Evolutionary conservation across 2,329 filamentous ascomycete species (phyloP), one percentile per base, ranked within the genome.

Genomic region (Colletotrichum brevisporum): DNA sequence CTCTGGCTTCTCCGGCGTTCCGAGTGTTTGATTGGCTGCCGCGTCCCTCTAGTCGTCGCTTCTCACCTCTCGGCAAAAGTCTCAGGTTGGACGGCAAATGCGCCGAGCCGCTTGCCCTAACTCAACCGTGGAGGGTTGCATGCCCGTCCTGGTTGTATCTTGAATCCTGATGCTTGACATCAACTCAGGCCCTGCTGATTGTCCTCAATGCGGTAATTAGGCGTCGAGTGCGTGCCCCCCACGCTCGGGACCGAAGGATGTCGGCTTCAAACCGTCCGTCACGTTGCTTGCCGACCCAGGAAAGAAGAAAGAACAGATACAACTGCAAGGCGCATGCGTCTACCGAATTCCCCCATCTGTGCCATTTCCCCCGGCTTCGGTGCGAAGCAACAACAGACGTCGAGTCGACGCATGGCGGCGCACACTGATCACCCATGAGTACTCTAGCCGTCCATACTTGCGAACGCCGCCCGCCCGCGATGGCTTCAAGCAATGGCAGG

Each of bases 31-130:
- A 50, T 54, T 54, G 41, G 48, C 10, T 53, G 48, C 39, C 18
- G 45, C 21, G 43, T 43, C 31, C 21, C 6, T 24, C 62, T 27
- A 62, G 36, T 50, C n/a, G 15, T 26, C 45, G 53, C 18, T 39
- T 21, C 12, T 52, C 41, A 54, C 16, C 50, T 66, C 41, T 41
- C 57, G 57, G 57, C 57, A 55, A 24, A 62, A 50, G 15, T 27
- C 50, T 62, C 56, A 55, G 27, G 50, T 66, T 43, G 41, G 54
- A 61, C 63, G 57, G 50, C 63, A 62, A 55, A 50, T 66, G 63
- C 63, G 57, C 57, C 63, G 56, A 66, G 63, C 57, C 50, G 56
- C 62, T 62, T 62, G 57, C 43, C 36, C 39, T 21, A 39, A 55
- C 48, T 41, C 27, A 39, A 55, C 48, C 51, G 50, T 41, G 54